Percentiles rank a stretch among this genome's conserved stretches.
phyloP scores from a whole-genome alignment of 2,329 filamentous ascomycete genomes.

The Periconia sp. region DNA sequence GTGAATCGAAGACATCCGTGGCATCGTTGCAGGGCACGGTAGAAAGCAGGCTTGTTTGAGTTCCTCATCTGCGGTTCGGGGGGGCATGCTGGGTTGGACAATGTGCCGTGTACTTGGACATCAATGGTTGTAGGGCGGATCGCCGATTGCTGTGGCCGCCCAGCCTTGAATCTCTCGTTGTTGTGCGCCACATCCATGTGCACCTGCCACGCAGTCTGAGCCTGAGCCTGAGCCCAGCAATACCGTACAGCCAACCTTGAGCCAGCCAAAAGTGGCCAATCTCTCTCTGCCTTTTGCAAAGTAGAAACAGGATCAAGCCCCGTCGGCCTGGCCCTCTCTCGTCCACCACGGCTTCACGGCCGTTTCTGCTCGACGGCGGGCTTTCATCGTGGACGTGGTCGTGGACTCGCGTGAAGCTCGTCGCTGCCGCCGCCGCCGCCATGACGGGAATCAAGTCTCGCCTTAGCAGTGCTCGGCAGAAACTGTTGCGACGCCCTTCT shows the following conservation, averaged over 20 bases:
- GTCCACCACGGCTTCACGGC: background rate
- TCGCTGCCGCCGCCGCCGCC: slow-evolving; percentile 14
- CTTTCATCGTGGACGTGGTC: background rate
- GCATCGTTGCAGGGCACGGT: background rate
- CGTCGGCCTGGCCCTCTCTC: background rate
- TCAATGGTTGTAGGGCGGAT: too few relatives aligned
- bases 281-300: too few relatives aligned
- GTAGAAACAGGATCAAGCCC: background rate
- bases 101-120: too few relatives aligned
- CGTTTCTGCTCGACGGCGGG: background rate
- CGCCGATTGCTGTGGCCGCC: background rate
- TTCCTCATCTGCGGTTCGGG: too few relatives aligned
- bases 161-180: too few relatives aligned
- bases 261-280: too few relatives aligned
- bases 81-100: too few relatives aligned
- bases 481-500: slow-evolving; percentile 30
- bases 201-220: too few relatives aligned
- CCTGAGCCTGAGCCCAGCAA: too few relatives aligned
- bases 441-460: slow-evolving; percentile 41
- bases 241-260: too few relatives aligned
- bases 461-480: slow-evolving; percentile 31
- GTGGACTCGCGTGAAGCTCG: background rate
- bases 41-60: background rate
- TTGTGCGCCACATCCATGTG: too few relatives aligned
- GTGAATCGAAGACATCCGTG: background rate